Evolutionary conservation across 805 yeast genomes (phyloP).

Genomic region (Tetrapisispora fleetii): DNA sequence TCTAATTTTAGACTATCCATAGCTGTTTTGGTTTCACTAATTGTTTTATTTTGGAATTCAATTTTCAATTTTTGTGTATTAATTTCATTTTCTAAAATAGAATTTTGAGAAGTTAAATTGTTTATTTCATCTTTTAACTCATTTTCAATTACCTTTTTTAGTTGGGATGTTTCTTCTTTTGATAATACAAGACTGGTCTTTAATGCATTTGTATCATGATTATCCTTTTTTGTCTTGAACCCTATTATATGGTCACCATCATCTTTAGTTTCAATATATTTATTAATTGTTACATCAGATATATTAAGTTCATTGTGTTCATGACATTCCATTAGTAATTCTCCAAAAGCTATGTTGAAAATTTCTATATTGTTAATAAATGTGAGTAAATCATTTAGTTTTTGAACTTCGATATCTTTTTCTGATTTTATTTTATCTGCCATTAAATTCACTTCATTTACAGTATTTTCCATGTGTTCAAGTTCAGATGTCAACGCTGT

Average conservation of each 20-base stretch:
- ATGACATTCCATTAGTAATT: constrained; percentile 6
- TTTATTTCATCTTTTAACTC: constrained; percentile 9
- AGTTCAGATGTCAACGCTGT: background rate
- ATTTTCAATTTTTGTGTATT: constrained; percentile 2
- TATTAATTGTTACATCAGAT: background rate
- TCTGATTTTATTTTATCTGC: constrained; percentile 2
- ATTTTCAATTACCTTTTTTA: constrained; percentile 8
- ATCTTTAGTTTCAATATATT: constrained; percentile 1
- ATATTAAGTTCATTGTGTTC: background rate
- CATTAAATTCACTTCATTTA: background rate
- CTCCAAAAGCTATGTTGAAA: constrained; percentile 11
- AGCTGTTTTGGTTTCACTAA: background rate
- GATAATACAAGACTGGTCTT: background rate
- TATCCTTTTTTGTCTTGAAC: constrained; percentile 9
- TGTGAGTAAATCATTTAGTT: constrained; percentile 1
- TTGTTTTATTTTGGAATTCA: constrained; percentile 1
- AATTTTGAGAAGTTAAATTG: constrained; percentile 4
- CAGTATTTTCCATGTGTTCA: background rate
- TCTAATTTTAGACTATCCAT: background rate
- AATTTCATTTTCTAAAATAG: background rate
- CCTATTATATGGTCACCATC: constrained; percentile 8
- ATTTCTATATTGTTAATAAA: constrained; percentile 8
- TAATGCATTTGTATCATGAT: constrained; percentile 1
- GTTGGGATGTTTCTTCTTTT: background rate
- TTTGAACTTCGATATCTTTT: constrained; percentile 2